Percentiles rank a stretch among this genome's conserved stretches.
phyloP scores from a whole-genome alignment of 176 grass and related monocot genomes.

The Eleusine indica region DNA sequence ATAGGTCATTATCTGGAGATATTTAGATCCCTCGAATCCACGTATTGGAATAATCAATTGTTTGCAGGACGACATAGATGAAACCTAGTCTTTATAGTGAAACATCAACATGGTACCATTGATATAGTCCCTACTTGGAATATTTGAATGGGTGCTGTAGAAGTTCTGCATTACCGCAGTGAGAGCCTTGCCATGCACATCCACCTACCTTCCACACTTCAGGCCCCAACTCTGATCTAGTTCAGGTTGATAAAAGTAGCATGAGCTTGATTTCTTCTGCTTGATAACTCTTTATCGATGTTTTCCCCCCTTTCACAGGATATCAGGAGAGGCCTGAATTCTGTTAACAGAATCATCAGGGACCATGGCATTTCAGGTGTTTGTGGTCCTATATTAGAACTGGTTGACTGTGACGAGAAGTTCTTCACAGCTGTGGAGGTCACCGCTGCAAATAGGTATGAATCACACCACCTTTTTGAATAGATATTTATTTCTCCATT shows the following conservation, averaged over 20 bases:
- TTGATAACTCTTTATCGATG: not conserved
- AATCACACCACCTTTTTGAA: not conserved
- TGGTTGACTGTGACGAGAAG: conserved; percentile 93
- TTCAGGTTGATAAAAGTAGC: not conserved
- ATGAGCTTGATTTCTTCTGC: conserved; percentile 19
- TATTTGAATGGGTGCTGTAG: not conserved
- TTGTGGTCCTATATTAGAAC: conserved; percentile 91
- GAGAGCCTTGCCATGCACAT: not conserved
- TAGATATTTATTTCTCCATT: conserved; percentile 26
- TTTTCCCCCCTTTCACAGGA: conserved; percentile 53
- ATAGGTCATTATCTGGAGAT: not conserved
- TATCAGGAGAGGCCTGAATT: conserved; percentile 94
- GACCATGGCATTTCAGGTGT: conserved; percentile 81
- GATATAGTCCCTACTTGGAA: not conserved
- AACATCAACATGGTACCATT: not conserved
- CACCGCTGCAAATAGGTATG: conserved; percentile 92
- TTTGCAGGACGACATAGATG: not conserved
- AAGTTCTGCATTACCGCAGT: not conserved
- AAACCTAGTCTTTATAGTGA: not conserved
- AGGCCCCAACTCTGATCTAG: not conserved
- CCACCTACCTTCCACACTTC: conserved; percentile 3
- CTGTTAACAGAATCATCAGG: conserved; percentile 89
- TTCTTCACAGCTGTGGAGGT: conserved; percentile 99
- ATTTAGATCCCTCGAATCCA: not conserved
- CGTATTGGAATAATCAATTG: not conserved